A percentile compares a stretch with the other conserved stretches of the same genome.
Evolutionary conservation across 2,329 filamentous ascomycete species (phyloP).

Genomic region (Moelleriella libera): DNA sequence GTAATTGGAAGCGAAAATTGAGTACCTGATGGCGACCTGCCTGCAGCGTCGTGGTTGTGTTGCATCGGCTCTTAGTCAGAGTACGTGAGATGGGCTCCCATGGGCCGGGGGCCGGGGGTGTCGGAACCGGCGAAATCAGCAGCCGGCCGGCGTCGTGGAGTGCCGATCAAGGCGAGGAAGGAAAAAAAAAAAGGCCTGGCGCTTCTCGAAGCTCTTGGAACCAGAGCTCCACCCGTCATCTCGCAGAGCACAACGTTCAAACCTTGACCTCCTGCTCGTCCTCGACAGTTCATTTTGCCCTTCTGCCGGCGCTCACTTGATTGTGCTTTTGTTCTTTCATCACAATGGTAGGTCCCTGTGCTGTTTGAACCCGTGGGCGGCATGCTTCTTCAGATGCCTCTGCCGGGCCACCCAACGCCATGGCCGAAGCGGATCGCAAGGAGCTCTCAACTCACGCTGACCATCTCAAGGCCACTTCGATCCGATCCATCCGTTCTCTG

Average conservation of each 20-base stretch:
- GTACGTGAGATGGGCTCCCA: background rate
- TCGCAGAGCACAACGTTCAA: background rate
- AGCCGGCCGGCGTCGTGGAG: conserved; percentile 8
- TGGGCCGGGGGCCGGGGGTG: background rate
- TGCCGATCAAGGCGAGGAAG: background rate
- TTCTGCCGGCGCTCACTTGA: no score
- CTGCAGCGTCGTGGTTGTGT: no score
- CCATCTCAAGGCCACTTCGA: conserved; percentile 44
- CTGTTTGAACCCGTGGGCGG: no score
- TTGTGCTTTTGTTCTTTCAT: no score
- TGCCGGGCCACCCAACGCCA: no score
- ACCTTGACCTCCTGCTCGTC: background rate
- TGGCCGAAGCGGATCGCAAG: background rate
- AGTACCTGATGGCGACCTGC: no score
- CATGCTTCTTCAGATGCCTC: no score
- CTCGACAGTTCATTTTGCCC: background rate
- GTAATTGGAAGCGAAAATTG: no score
- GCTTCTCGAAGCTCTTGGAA: conserved; percentile 28
- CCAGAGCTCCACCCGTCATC: conserved; percentile 15
- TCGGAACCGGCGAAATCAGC: conserved; percentile 20
- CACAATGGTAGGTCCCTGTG: no score
- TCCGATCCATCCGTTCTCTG: conserved; percentile 92
- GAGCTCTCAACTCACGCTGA: background rate
- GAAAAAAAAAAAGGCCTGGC: conserved; percentile 20
- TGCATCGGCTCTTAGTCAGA: background rate